Base-by-base conservation (phyloP, 2,329 filamentous ascomycete species). In the Botryosphaeria dothidea region DNA sequence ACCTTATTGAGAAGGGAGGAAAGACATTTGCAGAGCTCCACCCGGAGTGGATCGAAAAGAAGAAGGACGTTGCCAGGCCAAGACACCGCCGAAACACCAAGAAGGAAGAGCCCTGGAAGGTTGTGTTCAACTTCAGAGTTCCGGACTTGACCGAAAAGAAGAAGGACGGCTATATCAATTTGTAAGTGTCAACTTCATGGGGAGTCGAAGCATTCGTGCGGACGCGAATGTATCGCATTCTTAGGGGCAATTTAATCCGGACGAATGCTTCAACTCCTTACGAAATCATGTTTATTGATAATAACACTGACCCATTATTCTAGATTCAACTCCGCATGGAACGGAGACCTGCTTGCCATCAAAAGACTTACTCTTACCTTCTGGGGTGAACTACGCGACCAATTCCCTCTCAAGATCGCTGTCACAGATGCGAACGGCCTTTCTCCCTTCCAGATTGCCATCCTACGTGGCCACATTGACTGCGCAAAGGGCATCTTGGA, bases 291-390 rank as follows among this genome's bases (percentile, higher is more conserved):
- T n/a, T n/a, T n/a, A n/a, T n/a, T n/a, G n/a, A n/a, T n/a, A n/a
- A n/a, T n/a, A n/a, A n/a, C n/a, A n/a, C n/a, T n/a, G n/a, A n/a
- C n/a, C n/a, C n/a, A 15, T 19, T 27, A 2, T 43, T 52, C 7
- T 21, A 87, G 85, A 7, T 91, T 91, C 73, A 87, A 94, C 71
- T 91, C 91, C 38, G 87, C 87, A 4, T 95, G 90, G 90, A 70
- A 71, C 4, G 90, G 89, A n/a, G 86, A 95, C 69, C 68, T 90
- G 1, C 80, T 86, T 1, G 86, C 80, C 3, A 86, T 94, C 75
- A 91, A 90, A 71, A 75, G 78, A 15, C 79, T 91, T 41, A 90
- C 89, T 1, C 77, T 91, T 21, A 78, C 81, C 11, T 77, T 84
- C 1, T 91, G 88, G 85, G 80, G 85, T 13, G 72, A 80, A 4